These are phyloP conservation scores for Mikania micrantha DNA, from an alignment of 129 eudicot genomes.

Conservation along the genomic window DNA sequence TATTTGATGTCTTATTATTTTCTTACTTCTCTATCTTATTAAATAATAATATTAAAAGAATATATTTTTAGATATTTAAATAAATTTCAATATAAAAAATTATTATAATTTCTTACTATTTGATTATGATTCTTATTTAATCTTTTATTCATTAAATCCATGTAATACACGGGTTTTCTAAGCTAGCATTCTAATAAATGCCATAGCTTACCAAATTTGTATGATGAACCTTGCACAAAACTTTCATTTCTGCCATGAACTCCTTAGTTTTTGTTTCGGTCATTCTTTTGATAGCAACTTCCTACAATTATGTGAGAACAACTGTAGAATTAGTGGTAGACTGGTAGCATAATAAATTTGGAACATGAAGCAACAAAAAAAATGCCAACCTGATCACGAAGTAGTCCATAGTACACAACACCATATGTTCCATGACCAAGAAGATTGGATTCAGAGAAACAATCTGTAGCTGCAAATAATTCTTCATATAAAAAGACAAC, in stretches of 20 bases:
- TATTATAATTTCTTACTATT: too few species aligned
- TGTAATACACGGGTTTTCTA: too few species aligned
- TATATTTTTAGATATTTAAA: too few species aligned
- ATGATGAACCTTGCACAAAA: slow-evolving; percentile 95
- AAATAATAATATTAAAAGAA: too few species aligned
- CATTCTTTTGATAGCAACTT: slow-evolving; percentile 91
- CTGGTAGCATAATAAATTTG: background rate
- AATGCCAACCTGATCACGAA: slow-evolving; percentile 63
- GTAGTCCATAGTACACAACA: slow-evolving; percentile 74
- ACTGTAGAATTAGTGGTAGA: too few species aligned
- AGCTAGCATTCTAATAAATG: slow-evolving; percentile 6
- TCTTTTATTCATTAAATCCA: too few species aligned
- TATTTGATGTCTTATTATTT: too few species aligned
- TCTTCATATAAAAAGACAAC: slow-evolving; percentile 68
- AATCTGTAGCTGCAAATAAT: slow-evolving; percentile 55
- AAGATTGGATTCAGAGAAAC: slow-evolving; percentile 79
- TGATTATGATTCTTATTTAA: too few species aligned
- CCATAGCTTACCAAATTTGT: slow-evolving; percentile 72
- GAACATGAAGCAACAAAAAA: slow-evolving; percentile 1
- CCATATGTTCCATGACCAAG: slow-evolving; percentile 93
- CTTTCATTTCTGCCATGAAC: slow-evolving; percentile 89
- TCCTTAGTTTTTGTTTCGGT: slow-evolving; percentile 79
- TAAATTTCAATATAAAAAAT: too few species aligned
- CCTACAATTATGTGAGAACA: slow-evolving; percentile 39
- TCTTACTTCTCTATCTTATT: too few species aligned